phyloP scores from a whole-genome alignment of 2,329 filamentous ascomycete genomes.

The Elsinoe arachidis region DNA sequence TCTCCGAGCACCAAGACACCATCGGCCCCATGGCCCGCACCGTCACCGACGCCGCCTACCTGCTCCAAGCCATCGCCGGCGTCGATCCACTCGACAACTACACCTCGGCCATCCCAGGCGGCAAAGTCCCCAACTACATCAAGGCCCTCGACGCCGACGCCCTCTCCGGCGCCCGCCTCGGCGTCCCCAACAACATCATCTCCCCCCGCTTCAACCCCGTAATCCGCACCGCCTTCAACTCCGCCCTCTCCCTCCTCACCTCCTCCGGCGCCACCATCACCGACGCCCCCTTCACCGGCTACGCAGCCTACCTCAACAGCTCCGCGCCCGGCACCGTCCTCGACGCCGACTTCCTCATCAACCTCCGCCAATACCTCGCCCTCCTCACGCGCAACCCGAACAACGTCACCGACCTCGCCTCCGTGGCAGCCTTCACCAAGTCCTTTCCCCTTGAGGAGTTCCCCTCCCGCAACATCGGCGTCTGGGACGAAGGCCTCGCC shows the following conservation, averaged over 20 bases:
- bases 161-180: constrained; percentile 52
- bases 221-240: constrained; percentile 48
- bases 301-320: constrained; percentile 35
- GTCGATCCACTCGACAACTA: constrained; percentile 48
- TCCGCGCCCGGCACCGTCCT: constrained; percentile 40
- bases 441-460: constrained; percentile 47
- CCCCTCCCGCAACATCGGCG: constrained; percentile 49
- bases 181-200: constrained; percentile 52
- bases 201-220: constrained; percentile 28
- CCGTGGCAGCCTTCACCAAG: constrained; percentile 50
- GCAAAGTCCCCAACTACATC: constrained; percentile 50
- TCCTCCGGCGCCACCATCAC: constrained; percentile 53
- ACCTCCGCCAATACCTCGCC: constrained; percentile 50
- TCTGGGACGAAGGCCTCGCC: constrained; percentile 48
- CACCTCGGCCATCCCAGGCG: constrained; percentile 49
- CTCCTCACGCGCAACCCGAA: constrained; percentile 51
- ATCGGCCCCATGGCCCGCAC: constrained; percentile 51
- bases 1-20: constrained; percentile 49
- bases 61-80: constrained; percentile 52
- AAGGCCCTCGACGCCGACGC: constrained; percentile 47
- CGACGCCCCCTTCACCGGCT: constrained; percentile 51
- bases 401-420: constrained; percentile 43
- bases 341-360: constrained; percentile 50
- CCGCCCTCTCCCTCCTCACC: constrained; percentile 44
- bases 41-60: constrained; percentile 49